Evolutionary conservation across 257 asterid species (phyloP).

Genomic region (Petrea volubilis): DNA sequence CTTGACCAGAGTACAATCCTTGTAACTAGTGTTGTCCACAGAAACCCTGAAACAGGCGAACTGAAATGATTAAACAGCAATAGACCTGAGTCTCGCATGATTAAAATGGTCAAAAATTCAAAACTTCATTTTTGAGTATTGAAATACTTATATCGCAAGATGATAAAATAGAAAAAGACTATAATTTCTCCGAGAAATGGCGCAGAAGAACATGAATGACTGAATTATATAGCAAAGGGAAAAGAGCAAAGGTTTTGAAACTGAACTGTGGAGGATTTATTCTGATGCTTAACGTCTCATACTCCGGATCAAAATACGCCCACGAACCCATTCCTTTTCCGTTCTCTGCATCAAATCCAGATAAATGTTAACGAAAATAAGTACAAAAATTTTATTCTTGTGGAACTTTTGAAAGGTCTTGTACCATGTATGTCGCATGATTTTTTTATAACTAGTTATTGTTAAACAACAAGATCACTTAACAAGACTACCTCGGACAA

Average conservation of each 20-base stretch:
- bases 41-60: conserved; percentile 73
- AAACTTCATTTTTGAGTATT: neutral
- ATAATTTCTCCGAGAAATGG: neutral
- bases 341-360: conserved; percentile 41
- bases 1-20: conserved; percentile 89
- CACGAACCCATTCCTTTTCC: conserved; percentile 71
- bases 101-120: neutral
- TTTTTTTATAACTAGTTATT: too few species aligned
- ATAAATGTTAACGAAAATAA: conserved; percentile 11
- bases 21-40: conserved; percentile 85
- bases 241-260: conserved; percentile 14
- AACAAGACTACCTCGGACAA: conserved; percentile 24
- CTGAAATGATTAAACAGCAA: neutral
- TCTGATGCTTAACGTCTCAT: conserved; percentile 90
- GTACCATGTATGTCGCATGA: too few species aligned
- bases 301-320: conserved; percentile 99
- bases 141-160: neutral
- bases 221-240: conserved; percentile 14
- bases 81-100: conserved; percentile 21
- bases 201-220: conserved; percentile 9
- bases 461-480: neutral
- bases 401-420: neutral
- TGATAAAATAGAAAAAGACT: neutral
- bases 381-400: neutral
- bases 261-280: conserved; percentile 96